A percentile compares a stretch with the other conserved stretches of the same genome.
Evolutionary conservation across 192 early-diverging fungal genomes (phyloP).

Genomic region (Chytriomyces confervae): DNA sequence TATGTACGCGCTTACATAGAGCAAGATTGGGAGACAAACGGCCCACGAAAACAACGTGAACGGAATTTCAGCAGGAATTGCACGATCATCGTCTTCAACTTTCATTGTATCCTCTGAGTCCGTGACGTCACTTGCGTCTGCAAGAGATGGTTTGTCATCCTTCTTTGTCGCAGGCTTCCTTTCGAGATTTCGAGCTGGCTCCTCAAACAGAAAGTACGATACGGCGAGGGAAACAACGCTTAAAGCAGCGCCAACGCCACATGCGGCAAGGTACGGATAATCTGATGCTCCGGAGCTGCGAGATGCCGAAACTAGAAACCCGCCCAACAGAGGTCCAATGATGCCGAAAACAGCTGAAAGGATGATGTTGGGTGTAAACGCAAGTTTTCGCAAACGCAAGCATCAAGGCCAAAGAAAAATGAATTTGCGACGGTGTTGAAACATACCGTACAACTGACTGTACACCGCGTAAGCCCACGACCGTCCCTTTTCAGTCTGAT

Average conservation of each 20-base stretch:
- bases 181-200: neutral
- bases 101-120: neutral
- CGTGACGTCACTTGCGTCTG: neutral
- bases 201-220: neutral
- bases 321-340: constrained; percentile 49
- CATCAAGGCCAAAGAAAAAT: too few relatives aligned
- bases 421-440: too few relatives aligned
- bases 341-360: constrained; percentile 44
- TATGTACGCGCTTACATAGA: constrained; percentile 21
- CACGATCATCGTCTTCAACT: neutral
- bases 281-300: constrained; percentile 1
- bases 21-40: constrained; percentile 26
- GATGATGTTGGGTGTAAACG: too few relatives aligned
- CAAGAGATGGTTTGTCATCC: neutral
- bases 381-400: too few relatives aligned
- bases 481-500: constrained; percentile 15
- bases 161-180: too few relatives aligned
- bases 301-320: constrained; percentile 31
- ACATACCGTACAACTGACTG: constrained; percentile 34
- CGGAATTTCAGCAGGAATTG: neutral
- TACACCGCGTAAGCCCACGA: constrained; percentile 55
- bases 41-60: neutral
- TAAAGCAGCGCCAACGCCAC: constrained; percentile 25
- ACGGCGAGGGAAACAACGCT: neutral
- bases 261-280: constrained; percentile 32